Percentiles rank a stretch among this genome's conserved stretches.
These are phyloP conservation scores for Neurospora sp. DNA, from an alignment of 495 filamentous ascomycete species.

Conservation along the genomic window DNA sequence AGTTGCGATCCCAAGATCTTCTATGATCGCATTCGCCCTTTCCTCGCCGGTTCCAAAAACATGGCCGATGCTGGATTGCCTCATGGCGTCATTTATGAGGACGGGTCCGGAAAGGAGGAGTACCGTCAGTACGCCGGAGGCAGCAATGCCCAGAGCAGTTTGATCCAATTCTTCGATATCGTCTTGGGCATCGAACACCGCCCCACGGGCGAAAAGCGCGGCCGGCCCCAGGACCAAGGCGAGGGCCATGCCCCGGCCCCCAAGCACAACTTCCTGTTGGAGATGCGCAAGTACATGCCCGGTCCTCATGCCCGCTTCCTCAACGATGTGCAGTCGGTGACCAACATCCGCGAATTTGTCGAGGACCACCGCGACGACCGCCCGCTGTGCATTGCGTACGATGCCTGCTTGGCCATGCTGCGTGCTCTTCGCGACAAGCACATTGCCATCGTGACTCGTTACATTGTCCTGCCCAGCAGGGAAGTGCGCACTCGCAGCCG, in stretches of 20 bases:
- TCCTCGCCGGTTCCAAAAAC: slow-evolving; percentile 91
- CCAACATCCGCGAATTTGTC: slow-evolving; percentile 85
- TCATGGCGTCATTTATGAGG: slow-evolving; percentile 78
- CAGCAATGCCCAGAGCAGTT: slow-evolving; percentile 90
- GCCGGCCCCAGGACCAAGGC: slow-evolving; percentile 30
- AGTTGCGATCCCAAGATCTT: slow-evolving; percentile 89
- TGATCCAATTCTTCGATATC: slow-evolving; percentile 96
- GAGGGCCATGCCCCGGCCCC: slow-evolving; percentile 45
- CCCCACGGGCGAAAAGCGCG: slow-evolving; percentile 65
- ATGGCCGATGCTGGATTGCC: slow-evolving; percentile 92
- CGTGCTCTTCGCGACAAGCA: slow-evolving; percentile 87
- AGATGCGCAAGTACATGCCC: slow-evolving; percentile 97
- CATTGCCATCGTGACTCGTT: slow-evolving; percentile 90
- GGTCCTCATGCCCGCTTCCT: slow-evolving; percentile 85
- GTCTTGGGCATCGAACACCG: slow-evolving; percentile 84
- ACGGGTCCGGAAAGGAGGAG: slow-evolving; percentile 55
- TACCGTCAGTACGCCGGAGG: slow-evolving; percentile 86
- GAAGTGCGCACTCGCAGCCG: slow-evolving; percentile 38
- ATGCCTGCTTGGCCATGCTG: slow-evolving; percentile 85
- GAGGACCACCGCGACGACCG: slow-evolving; percentile 50
- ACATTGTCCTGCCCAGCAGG: slow-evolving; percentile 68
- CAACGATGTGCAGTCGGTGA: slow-evolving; percentile 62
- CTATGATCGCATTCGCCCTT: slow-evolving; percentile 88
- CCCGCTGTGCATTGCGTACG: slow-evolving; percentile 68
- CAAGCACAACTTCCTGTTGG: slow-evolving; percentile 83